Conservation (phyloP, 352 stramenopile species). For the Phytopythium boreale region DNA sequence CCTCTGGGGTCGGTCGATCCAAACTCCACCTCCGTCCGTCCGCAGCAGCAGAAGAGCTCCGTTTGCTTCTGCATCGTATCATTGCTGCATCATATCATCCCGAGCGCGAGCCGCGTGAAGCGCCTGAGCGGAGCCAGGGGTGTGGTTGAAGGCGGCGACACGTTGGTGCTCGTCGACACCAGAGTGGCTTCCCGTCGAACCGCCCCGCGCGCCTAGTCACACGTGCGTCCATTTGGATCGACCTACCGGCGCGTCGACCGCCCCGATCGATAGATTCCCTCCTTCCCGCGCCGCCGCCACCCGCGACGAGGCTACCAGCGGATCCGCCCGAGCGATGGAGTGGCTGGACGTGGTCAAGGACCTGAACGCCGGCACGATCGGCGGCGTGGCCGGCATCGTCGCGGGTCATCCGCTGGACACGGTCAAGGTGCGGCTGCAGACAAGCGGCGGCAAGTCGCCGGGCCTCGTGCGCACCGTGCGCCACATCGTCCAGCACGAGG, state of each 20-base stretch:
- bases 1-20: too few relatives aligned
- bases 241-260: not conserved
- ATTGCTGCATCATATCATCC: not conserved
- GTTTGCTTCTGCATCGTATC: not conserved
- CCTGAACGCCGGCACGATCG: conserved; percentile 80
- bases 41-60: too few relatives aligned
- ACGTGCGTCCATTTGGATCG: not conserved
- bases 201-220: not conserved
- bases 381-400: conserved; percentile 72
- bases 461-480: conserved; percentile 49
- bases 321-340: too few relatives aligned
- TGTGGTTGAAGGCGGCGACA: conserved; percentile 1
- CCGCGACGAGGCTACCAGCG: too few relatives aligned
- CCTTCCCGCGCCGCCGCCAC: too few relatives aligned
- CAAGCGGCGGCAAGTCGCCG: conserved; percentile 19
- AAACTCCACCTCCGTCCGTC: too few relatives aligned
- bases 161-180: not conserved
- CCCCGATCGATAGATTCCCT: too few relatives aligned
- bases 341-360: conserved; percentile 83
- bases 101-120: not conserved
- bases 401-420: conserved; percentile 83
- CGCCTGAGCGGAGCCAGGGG: not conserved
- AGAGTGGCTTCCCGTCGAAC: not conserved
- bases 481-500: conserved; percentile 54
- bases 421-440: conserved; percentile 86